Evolutionary conservation across 768 basidiomycete species (phyloP).

Genomic region (Tricholoma sp.): DNA sequence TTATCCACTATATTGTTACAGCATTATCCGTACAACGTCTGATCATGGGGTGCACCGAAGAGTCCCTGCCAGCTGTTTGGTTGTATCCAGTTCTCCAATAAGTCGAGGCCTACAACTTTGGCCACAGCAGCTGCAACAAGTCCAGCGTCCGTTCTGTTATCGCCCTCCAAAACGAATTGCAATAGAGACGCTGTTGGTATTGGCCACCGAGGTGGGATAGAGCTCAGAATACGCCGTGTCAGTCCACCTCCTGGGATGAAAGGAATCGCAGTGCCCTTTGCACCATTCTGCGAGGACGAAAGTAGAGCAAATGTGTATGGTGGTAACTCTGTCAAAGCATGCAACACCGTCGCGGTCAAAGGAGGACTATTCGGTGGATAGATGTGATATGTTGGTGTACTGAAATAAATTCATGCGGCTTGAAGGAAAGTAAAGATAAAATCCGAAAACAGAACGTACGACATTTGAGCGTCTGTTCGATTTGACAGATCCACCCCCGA

Average conservation of each 20-base stretch:
- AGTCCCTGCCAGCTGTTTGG: conserved; percentile 64
- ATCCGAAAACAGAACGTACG: conserved; percentile 36
- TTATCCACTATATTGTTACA: conserved; percentile 7
- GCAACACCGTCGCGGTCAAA: conserved; percentile 39
- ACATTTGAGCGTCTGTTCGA: conserved; percentile 73
- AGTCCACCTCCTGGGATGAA: conserved; percentile 81
- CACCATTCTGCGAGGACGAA: conserved; percentile 23
- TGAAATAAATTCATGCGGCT: conserved; percentile 18
- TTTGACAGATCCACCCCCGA: conserved; percentile 73
- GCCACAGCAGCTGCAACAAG: conserved; percentile 51
- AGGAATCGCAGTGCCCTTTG: conserved; percentile 37
- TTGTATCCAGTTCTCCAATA: conserved; percentile 45
- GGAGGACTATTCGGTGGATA: conserved; percentile 38
- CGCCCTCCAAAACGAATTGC: conserved; percentile 79
- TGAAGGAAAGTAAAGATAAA: background rate
- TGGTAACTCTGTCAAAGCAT: conserved; percentile 42
- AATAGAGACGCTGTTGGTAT: conserved; percentile 56
- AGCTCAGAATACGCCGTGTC: conserved; percentile 57
- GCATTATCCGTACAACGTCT: conserved; percentile 60
- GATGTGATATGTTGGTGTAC: conserved; percentile 64
- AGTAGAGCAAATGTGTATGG: conserved; percentile 46
- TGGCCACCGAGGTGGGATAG: conserved; percentile 45
- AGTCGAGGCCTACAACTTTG: conserved; percentile 40
- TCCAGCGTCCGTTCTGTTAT: conserved; percentile 70
- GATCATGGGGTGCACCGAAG: conserved; percentile 71